phyloP scores from a whole-genome alignment of 305 asterid species.

The Solanum hybrid region DNA sequence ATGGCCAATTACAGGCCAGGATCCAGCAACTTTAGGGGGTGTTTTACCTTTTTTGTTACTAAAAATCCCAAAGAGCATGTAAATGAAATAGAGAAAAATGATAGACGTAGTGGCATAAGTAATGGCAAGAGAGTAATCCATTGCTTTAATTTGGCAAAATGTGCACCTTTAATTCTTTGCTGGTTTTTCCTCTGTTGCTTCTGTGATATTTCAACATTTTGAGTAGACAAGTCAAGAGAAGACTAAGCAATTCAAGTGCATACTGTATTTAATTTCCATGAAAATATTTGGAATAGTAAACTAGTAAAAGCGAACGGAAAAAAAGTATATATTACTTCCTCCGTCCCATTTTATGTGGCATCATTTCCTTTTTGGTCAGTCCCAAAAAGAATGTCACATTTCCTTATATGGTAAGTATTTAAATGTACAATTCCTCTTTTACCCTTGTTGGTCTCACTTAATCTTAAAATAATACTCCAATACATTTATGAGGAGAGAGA shows the following conservation, averaged over 20 bases:
- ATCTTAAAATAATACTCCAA: too few species aligned
- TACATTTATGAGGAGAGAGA: too few species aligned
- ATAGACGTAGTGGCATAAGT: neutral
- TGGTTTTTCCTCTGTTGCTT: neutral
- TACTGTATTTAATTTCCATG: neutral
- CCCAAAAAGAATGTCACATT: too few species aligned
- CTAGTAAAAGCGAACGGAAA: neutral
- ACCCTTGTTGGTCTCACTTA: too few species aligned
- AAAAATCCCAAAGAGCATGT: neutral
- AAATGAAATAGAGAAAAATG: neutral
- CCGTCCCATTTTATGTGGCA: too few species aligned
- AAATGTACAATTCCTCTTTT: too few species aligned
- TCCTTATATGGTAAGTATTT: too few species aligned
- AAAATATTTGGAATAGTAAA: neutral
- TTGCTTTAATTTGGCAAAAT: neutral
- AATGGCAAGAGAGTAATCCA: neutral
- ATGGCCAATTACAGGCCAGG: constrained; percentile 35
- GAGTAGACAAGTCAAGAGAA: neutral
- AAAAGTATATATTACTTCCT: too few species aligned
- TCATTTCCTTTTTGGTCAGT: too few species aligned
- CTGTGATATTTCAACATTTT: neutral
- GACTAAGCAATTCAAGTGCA: neutral
- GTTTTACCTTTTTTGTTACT: neutral
- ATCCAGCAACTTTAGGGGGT: constrained; percentile 30
- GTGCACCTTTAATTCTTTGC: neutral